phyloP scores from a whole-genome alignment of 2,329 filamentous ascomycete genomes.

The Gaeumannomyces sp. region DNA sequence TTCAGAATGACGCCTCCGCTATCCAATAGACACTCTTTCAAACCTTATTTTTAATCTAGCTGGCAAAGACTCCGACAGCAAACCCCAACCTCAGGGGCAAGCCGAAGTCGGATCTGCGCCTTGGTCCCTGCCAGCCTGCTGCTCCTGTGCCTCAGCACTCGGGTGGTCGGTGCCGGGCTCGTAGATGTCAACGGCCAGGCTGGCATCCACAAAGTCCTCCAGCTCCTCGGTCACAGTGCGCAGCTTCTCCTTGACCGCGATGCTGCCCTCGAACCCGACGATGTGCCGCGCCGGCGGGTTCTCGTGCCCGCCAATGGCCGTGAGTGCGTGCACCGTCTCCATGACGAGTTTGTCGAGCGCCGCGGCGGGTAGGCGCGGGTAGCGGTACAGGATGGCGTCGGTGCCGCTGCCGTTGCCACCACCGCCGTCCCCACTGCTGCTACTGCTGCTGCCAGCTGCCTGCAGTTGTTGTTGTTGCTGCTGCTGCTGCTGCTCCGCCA shows the following conservation, averaged over 20 bases:
- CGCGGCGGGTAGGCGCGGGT: constrained; percentile 63
- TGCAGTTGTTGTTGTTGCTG: constrained; percentile 22
- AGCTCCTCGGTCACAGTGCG: constrained; percentile 95
- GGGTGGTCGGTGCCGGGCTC: constrained; percentile 40
- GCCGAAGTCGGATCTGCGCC: neutral
- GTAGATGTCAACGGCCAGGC: constrained; percentile 73
- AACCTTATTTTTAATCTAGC: too few relatives aligned
- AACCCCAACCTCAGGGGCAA: neutral
- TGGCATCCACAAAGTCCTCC: constrained; percentile 92
- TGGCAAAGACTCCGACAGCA: neutral
- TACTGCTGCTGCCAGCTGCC: constrained; percentile 20
- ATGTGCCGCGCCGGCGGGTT: constrained; percentile 94
- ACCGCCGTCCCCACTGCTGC: constrained; percentile 16
- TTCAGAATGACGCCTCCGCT: neutral
- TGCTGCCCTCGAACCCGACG: constrained; percentile 81
- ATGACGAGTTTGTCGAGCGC: constrained; percentile 70
- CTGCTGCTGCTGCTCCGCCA: constrained; percentile 25
- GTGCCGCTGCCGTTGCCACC: too few relatives aligned
- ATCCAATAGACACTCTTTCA: neutral
- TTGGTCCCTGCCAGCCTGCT: neutral
- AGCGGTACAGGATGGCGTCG: constrained; percentile 54
- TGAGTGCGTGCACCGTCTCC: constrained; percentile 87
- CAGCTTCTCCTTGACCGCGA: constrained; percentile 88
- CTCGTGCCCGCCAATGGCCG: constrained; percentile 89
- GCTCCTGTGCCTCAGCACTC: constrained; percentile 43